Evolutionary conservation across 2,329 filamentous ascomycete species (phyloP).

Genomic region (Alternaria dauci): DNA sequence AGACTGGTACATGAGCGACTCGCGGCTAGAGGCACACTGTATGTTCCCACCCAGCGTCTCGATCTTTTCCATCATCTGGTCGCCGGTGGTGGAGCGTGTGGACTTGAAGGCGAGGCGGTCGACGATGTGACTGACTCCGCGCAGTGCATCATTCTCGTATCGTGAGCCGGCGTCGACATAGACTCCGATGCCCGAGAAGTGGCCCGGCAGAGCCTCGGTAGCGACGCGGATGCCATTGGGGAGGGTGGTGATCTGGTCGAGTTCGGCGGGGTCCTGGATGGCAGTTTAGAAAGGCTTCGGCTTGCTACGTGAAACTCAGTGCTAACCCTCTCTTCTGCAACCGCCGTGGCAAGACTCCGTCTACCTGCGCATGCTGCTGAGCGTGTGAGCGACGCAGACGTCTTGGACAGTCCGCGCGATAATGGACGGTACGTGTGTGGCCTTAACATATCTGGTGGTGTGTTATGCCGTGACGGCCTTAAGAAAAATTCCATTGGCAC

Average conservation of each 20-base stretch:
- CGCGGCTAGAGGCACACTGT: constrained; percentile 92
- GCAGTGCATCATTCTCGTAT: constrained; percentile 85
- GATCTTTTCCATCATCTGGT: constrained; percentile 86
- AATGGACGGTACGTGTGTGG: constrained; percentile 41
- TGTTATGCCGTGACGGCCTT: constrained; percentile 7
- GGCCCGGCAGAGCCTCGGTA: constrained; percentile 91
- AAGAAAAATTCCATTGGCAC: constrained; percentile 17
- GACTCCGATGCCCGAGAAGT: constrained; percentile 93
- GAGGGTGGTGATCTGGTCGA: constrained; percentile 87
- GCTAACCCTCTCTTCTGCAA: constrained; percentile 48
- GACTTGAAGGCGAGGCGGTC: constrained; percentile 94
- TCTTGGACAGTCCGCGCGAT: constrained; percentile 36
- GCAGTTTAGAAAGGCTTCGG: constrained; percentile 14
- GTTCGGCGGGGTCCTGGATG: constrained; percentile 78
- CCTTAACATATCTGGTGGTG: constrained; percentile 40
- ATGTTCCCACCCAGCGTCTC: constrained; percentile 94
- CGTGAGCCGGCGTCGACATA: constrained; percentile 95
- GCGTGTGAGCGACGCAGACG: constrained; percentile 28
- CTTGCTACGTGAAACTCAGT: constrained; percentile 3
- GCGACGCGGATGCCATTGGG: constrained; percentile 94
- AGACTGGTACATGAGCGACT: constrained; percentile 98
- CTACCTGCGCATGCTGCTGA: constrained; percentile 31
- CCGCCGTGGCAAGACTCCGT: constrained; percentile 41
- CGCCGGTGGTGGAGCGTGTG: constrained; percentile 74
- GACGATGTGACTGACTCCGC: constrained; percentile 94